Conservation (phyloP, 2,329 filamentous ascomycete species). For the Nothophaeocryptopus gaeumannii region DNA sequence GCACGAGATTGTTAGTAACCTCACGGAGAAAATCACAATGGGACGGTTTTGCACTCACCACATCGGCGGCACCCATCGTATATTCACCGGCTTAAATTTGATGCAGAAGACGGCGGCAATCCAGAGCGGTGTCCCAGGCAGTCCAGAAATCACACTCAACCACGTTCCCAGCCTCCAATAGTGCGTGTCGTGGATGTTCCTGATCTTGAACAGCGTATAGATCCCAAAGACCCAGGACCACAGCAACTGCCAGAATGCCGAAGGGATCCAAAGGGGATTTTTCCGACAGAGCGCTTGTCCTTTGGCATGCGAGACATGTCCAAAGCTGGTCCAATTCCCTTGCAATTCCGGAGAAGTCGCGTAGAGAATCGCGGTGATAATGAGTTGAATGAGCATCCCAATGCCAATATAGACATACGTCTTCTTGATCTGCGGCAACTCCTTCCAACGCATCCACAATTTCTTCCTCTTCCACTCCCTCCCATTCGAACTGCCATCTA, state of each 20-base stretch:
- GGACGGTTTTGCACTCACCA: conserved; percentile 39
- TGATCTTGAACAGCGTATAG: conserved; percentile 59
- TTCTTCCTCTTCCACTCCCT: neutral
- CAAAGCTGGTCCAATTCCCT: conserved; percentile 27
- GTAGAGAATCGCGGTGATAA: conserved; percentile 23
- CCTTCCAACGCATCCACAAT: conserved; percentile 43
- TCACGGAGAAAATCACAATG: no score
- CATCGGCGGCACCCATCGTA: conserved; percentile 58
- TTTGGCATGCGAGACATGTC: conserved; percentile 21
- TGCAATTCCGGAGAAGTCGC: conserved; percentile 23
- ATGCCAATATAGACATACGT: conserved; percentile 52
- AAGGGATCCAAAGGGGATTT: conserved; percentile 60
- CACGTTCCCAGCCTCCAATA: conserved; percentile 66
- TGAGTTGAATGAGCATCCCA: conserved; percentile 51
- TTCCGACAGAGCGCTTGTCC: conserved; percentile 26
- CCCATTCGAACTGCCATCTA: neutral
- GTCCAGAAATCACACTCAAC: conserved; percentile 47
- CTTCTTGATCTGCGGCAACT: conserved; percentile 41
- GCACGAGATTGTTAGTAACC: no score
- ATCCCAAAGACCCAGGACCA: conserved; percentile 64
- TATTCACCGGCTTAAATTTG: conserved; percentile 47
- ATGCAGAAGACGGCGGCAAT: conserved; percentile 56
- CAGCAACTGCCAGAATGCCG: conserved; percentile 62
- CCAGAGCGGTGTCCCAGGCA: conserved; percentile 67
- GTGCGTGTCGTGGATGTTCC: conserved; percentile 62